These are phyloP conservation scores for Pterothamnion heteromorphum DNA, from an alignment of 31 red algal species.

Conservation along the genomic window DNA sequence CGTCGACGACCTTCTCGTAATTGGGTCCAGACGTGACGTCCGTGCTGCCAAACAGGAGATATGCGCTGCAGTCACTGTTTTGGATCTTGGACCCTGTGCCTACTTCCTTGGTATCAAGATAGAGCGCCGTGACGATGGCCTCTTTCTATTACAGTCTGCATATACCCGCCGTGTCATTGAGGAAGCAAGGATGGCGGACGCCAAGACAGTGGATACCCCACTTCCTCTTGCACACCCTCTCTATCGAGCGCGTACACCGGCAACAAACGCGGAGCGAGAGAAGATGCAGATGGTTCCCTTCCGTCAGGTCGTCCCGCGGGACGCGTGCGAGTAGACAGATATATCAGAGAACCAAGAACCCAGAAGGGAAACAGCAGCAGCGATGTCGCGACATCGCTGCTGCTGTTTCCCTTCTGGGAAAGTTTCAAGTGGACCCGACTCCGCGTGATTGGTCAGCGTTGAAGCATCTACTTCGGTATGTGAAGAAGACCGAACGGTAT, in stretches of 20 bases:
- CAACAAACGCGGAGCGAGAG: background rate
- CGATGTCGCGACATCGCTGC: slow-evolving; percentile 30
- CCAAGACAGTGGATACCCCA: background rate
- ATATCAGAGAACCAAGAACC: background rate
- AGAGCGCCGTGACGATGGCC: background rate
- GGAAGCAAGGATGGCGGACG: background rate
- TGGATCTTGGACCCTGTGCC: background rate
- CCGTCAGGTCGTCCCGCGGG: background rate
- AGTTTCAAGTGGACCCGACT: background rate
- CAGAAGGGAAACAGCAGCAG: background rate
- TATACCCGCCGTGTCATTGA: background rate
- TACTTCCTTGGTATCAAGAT: background rate
- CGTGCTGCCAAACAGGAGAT: background rate
- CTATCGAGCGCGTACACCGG: background rate
- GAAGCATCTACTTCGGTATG: slow-evolving; percentile 42
- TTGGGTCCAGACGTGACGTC: background rate
- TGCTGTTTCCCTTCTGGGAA: slow-evolving; percentile 20
- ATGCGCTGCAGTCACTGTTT: background rate
- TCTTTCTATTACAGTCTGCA: background rate
- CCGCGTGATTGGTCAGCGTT: background rate
- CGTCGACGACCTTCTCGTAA: slow-evolving; percentile 35
- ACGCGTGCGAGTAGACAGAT: background rate
- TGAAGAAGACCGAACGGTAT: background rate
- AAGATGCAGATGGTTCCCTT: slow-evolving; percentile 23
- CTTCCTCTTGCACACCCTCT: background rate